Base-by-base conservation (phyloP, 2,329 filamentous ascomycete genomes). In the Colletotrichum sp. region DNA sequence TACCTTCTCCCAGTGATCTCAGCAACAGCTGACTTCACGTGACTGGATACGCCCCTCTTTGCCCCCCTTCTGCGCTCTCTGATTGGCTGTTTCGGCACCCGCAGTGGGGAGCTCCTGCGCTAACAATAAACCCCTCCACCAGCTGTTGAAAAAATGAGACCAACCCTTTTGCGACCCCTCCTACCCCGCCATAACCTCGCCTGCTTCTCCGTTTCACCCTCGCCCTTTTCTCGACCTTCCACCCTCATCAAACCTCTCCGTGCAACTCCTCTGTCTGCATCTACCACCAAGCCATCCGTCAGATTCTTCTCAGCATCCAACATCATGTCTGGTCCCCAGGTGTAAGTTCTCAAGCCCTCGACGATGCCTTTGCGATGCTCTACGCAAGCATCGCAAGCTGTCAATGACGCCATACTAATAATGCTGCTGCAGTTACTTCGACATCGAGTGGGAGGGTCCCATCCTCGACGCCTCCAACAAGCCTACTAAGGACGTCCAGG, bases 371-470 rank as follows among this genome's bases (percentile, higher is more conserved):
- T 32, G 32, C 21, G 63, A 66, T 66, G 55, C 34, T 26, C 13
- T 49, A 9, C 18, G 24, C 32, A 39, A 62, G 18, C 52, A 39
- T 69, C 69, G 60, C 66, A 77, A 69, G 65, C 67, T 69, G 69
- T 62, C 73, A 67, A 77, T 69, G 70, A 78, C 71, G 64, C 70
- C 55, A 69, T 65, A 76, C 79, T 79, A 73, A 79, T 67, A 55
- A 72, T 79, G 72, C 49, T 62, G 60, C 74, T 72, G 68, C 77
- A 92, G 90, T 83, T 95, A 88, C 89, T 96, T 96, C 89, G 93
- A 96, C 78, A 83, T 94, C 78, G 84, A 89, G 84, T 95, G 93
- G 94, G 89, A 92, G 84, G 95, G 94, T 79, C 94, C 94, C 79
- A 89, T 92, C 84, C 81, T 98, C 80, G 88, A 94, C 84, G 88